A percentile compares a stretch with the other conserved stretches of the same genome.
Conservation (phyloP, 2,329 filamentous ascomycete genomes). For the Macrophomina phaseolina region DNA sequence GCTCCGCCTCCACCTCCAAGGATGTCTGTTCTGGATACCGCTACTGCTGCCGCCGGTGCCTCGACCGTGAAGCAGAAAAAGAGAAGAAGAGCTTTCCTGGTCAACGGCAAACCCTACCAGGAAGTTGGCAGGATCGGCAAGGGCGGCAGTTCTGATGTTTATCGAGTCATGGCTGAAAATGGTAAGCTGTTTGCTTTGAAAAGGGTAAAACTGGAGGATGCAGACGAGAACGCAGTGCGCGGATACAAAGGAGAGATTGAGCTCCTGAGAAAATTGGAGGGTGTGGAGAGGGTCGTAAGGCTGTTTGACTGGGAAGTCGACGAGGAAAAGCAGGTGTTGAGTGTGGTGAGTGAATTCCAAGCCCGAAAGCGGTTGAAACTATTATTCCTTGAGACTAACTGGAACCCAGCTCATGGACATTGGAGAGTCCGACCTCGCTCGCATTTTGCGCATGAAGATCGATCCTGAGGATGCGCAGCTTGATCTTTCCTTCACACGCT, state of each 20-base stretch:
- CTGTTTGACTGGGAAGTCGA: constrained; percentile 94
- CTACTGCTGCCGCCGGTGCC: constrained; percentile 81
- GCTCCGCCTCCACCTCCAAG: constrained; percentile 82
- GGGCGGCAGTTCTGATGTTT: constrained; percentile 92
- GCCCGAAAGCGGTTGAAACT: not conserved
- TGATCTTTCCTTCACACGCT: constrained; percentile 90
- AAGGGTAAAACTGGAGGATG: constrained; percentile 86
- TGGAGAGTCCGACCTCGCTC: constrained; percentile 91
- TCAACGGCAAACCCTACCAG: constrained; percentile 92
- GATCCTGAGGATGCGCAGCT: constrained; percentile 67
- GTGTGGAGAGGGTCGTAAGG: constrained; percentile 87
- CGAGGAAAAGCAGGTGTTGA: constrained; percentile 85
- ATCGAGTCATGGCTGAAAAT: constrained; percentile 95
- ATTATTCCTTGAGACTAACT: not conserved
- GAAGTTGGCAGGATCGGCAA: constrained; percentile 88
- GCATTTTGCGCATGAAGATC: constrained; percentile 75
- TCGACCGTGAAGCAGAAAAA: constrained; percentile 77
- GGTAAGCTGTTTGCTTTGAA: constrained; percentile 95
- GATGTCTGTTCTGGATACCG: constrained; percentile 94
- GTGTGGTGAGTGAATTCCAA: constrained; percentile 66
- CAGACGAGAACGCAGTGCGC: constrained; percentile 80
- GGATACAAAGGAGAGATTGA: constrained; percentile 97
- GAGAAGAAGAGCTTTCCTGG: constrained; percentile 80
- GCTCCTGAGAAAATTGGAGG: constrained; percentile 78
- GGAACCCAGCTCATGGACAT: constrained; percentile 84